Evolutionary conservation across 768 basidiomycete species (phyloP), one percentile per base, ranked within the genome.

Genomic region (Flagelloscypha sp.): DNA sequence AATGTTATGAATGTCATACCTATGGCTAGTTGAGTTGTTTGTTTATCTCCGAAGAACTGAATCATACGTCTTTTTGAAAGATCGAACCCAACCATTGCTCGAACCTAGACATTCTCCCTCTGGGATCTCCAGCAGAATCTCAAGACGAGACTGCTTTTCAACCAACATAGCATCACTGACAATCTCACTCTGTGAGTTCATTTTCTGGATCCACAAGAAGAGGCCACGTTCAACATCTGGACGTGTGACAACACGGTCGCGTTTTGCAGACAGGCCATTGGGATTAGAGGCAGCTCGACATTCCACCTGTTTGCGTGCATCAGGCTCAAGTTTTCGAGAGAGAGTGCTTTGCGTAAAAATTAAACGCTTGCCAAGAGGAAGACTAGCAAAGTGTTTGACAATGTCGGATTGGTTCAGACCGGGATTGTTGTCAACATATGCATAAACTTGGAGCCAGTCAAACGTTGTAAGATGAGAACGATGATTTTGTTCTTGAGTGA

Each of bases 141-240:
- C 54, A 36, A 61, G 57, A 3, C 37, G 29, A 1, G 2, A 6
- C 2, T 42, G 40, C 43, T 56, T 50, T 33, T 37, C 55, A 6
- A 44, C 18, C 1, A 58, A 43, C 57, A 59, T 58, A 0, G 42
- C 18, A 2, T 49, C 56, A 29, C 32, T 54, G 5, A 55, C 44
- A 5, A 33, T 27, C 25, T 54, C 48, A 2, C 45, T 8, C 33
- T 53, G 55, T 7, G 36, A 30, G 32, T 62, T 55, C 53, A 49
- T 43, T 29, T 55, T 25, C 27, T 48, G 39, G 13, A 56, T 36
- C 62, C 62, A 66, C 1, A 58, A 37, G 6, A 44, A 16, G 1
- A 65, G 46, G 0, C 56, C 57, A 4, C 21, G 13, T 21, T 62
- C 61, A 3, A 63, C 56, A 36, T 61, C 61, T 5, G 58, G 63